These are phyloP conservation scores for Claviceps pazoutovae DNA, from an alignment of 2,329 filamentous ascomycete species.

Conservation along the genomic window DNA sequence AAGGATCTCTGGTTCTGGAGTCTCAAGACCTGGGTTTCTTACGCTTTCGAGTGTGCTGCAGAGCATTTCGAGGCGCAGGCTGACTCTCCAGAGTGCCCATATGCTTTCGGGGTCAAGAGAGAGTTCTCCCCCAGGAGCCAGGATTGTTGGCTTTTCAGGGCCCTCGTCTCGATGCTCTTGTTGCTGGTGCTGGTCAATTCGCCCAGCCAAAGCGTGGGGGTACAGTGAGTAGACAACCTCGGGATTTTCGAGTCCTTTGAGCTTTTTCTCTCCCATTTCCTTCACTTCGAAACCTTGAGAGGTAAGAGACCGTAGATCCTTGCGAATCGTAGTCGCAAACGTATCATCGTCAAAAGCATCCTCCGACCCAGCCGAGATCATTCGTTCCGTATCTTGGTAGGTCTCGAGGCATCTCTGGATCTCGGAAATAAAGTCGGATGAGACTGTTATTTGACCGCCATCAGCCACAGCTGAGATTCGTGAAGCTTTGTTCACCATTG, in stretches of 20 bases:
- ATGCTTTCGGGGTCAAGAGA: slow-evolving; percentile 70
- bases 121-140: slow-evolving; percentile 52
- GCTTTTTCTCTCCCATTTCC: slow-evolving; percentile 83
- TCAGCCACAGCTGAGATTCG: slow-evolving; percentile 91
- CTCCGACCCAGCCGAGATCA: slow-evolving; percentile 53
- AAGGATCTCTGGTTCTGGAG: slow-evolving; percentile 71
- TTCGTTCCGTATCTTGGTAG: slow-evolving; percentile 72
- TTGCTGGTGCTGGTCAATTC: slow-evolving; percentile 54
- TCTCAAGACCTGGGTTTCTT: slow-evolving; percentile 48
- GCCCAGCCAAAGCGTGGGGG: slow-evolving; percentile 71
- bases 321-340: slow-evolving; percentile 63
- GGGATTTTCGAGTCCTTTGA: slow-evolving; percentile 95
- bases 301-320: slow-evolving; percentile 73
- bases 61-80: slow-evolving; percentile 79
- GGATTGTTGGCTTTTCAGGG: slow-evolving; percentile 43
- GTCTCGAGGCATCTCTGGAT: slow-evolving; percentile 82
- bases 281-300: slow-evolving; percentile 94
- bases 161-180: slow-evolving; percentile 30
- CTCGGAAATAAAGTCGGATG: slow-evolving; percentile 91
- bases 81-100: slow-evolving; percentile 82
- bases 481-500: slow-evolving; percentile 96
- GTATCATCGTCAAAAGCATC: slow-evolving; percentile 58
- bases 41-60: slow-evolving; percentile 75
- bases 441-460: slow-evolving; percentile 92
- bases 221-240: slow-evolving; percentile 94